A percentile compares a stretch with the other conserved stretches of the same genome.
These are phyloP conservation scores for Candida sojae DNA, from an alignment of 1,139 yeast species.

Conservation along the genomic window DNA sequence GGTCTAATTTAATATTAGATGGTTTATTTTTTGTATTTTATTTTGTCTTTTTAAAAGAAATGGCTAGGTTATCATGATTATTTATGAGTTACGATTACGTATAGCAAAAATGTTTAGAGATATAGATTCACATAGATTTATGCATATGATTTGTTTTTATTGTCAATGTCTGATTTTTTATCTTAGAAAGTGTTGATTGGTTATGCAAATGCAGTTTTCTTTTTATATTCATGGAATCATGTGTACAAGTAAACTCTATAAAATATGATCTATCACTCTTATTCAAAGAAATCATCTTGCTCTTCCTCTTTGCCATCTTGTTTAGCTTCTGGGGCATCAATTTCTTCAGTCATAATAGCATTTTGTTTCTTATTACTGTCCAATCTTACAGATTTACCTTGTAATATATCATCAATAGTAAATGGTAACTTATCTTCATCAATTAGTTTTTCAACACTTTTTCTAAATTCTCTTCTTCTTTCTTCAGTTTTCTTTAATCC, in stretches of 20 bases:
- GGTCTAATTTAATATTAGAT: too few species aligned
- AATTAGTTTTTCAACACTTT: conserved; percentile 50
- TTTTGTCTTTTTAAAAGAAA: too few species aligned
- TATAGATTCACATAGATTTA: neutral
- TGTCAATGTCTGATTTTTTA: neutral
- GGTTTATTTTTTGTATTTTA: too few species aligned
- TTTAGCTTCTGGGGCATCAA: conserved; percentile 41
- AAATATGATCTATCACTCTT: neutral
- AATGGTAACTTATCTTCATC: conserved; percentile 57
- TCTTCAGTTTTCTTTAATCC: conserved; percentile 52
- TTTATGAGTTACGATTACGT: too few species aligned
- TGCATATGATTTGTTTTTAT: too few species aligned
- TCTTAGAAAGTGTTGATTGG: neutral
- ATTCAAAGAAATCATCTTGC: conserved; percentile 50
- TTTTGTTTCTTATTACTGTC: conserved; percentile 13
- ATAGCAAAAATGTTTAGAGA: neutral
- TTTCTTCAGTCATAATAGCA: conserved; percentile 23
- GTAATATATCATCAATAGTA: conserved; percentile 55
- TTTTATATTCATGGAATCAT: too few species aligned
- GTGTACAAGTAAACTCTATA: neutral
- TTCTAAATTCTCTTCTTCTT: conserved; percentile 50
- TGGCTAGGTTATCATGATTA: too few species aligned
- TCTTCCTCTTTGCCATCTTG: conserved; percentile 23
- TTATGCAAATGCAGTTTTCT: too few species aligned
- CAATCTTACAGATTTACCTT: conserved; percentile 42